Evolutionary conservation across 2,329 filamentous ascomycete species (phyloP).

Genomic region (Arthroderma sp.): DNA sequence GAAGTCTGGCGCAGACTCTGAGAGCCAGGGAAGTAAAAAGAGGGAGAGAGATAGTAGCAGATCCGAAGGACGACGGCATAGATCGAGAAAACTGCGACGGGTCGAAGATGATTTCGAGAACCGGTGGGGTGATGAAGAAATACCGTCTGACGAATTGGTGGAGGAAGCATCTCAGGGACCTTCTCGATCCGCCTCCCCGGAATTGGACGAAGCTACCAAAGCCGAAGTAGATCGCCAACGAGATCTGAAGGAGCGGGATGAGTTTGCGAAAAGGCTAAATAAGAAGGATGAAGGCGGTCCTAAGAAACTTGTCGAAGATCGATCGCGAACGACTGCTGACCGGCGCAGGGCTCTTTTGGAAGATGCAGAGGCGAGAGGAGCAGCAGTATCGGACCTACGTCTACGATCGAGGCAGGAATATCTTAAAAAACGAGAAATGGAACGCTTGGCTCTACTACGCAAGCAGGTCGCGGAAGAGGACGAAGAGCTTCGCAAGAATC

Average conservation of each 20-base stretch:
- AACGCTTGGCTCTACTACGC: slow-evolving; percentile 71
- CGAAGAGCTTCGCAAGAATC: slow-evolving; percentile 64
- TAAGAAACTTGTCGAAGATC: slow-evolving; percentile 54
- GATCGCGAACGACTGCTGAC: slow-evolving; percentile 42
- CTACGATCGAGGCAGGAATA: slow-evolving; percentile 83
- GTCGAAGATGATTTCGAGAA: slow-evolving; percentile 53
- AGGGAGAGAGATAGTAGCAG: slow-evolving; percentile 25
- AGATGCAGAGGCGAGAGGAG: slow-evolving; percentile 52
- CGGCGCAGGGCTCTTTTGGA: slow-evolving; percentile 52
- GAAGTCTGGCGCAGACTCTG: slow-evolving; percentile 15
- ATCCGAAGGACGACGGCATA: slow-evolving; percentile 26
- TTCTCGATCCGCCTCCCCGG: slow-evolving; percentile 27
- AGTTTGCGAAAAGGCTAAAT: slow-evolving; percentile 62
- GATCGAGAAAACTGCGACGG: slow-evolving; percentile 39
- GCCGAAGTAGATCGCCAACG: slow-evolving; percentile 47
- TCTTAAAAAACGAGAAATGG: slow-evolving; percentile 78
- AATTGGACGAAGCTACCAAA: slow-evolving; percentile 47
- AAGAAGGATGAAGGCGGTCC: slow-evolving; percentile 57
- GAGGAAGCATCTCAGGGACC: slow-evolving; percentile 44
- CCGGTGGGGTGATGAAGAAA: slow-evolving; percentile 68
- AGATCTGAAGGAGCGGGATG: slow-evolving; percentile 63
- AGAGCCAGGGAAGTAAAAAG: slow-evolving; percentile 19
- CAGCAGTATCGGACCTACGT: slow-evolving; percentile 67
- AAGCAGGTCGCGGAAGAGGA: slow-evolving; percentile 85
- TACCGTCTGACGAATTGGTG: slow-evolving; percentile 22